Percentiles rank a stretch among this genome's conserved stretches.
phyloP scores from a whole-genome alignment of 257 asterid species.

The Gentiana macrophylla region DNA sequence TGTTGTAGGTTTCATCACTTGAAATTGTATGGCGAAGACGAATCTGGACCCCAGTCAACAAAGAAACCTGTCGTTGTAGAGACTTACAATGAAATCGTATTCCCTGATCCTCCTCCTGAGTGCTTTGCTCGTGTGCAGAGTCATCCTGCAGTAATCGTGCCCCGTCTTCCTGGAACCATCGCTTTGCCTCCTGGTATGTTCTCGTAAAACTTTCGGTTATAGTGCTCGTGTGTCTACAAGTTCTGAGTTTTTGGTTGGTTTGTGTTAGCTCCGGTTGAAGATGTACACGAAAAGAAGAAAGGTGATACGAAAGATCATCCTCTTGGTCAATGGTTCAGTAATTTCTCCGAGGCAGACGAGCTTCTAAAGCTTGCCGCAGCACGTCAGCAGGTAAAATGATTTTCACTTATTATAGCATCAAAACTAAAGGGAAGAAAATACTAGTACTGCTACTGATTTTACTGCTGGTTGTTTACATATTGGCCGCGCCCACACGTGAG shows the following conservation, averaged over 20 bases:
- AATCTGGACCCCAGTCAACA: constrained; percentile 53
- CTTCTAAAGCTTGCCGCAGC: constrained; percentile 65
- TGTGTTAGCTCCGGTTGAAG: constrained; percentile 31
- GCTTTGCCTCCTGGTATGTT: constrained; percentile 32
- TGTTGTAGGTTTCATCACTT: constrained; percentile 58
- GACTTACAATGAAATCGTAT: constrained; percentile 59
- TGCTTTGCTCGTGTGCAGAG: constrained; percentile 56
- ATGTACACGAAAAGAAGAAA: constrained; percentile 31
- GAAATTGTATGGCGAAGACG: constrained; percentile 58
- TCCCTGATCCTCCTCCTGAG: constrained; percentile 60
- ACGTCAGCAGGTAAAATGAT: constrained; percentile 52
- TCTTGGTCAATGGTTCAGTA: constrained; percentile 52
- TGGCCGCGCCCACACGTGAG: no score
- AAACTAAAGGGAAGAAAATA: no score
- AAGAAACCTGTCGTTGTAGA: constrained; percentile 72
- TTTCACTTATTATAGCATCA: no score
- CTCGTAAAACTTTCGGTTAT: neutral
- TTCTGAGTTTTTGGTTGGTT: constrained; percentile 12
- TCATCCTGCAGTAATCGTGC: constrained; percentile 66
- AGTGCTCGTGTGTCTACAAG: constrained; percentile 1
- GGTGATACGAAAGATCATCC: constrained; percentile 55
- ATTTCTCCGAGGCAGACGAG: constrained; percentile 85
- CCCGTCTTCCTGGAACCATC: constrained; percentile 40
- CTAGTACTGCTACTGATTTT: no score
- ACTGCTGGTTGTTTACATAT: no score